These are phyloP conservation scores for Karstenula rhodostoma DNA, from an alignment of 2,329 filamentous ascomycete genomes.

Conservation along the genomic window DNA sequence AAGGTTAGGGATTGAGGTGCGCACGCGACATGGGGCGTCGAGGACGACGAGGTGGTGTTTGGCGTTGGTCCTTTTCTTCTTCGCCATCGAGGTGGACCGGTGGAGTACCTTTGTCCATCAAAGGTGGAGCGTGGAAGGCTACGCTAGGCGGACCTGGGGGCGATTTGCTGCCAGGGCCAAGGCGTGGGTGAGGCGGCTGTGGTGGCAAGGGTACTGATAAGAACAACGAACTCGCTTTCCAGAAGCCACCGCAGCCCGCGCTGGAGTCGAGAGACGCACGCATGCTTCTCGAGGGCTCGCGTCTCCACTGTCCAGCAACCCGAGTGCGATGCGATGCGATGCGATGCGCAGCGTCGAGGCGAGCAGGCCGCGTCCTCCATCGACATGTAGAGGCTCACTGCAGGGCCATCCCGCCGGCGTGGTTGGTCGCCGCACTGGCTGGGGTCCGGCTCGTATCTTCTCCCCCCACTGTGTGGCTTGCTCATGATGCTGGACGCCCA, in stretches of 20 bases:
- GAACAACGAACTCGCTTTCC: conserved; percentile 17
- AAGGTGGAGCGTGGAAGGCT: neutral
- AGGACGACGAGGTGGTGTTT: neutral
- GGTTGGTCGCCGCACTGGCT: conserved; percentile 35
- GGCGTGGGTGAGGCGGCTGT: conserved; percentile 13
- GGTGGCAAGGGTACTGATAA: conserved; percentile 22
- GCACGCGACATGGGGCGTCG: neutral
- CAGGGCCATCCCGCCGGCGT: conserved; percentile 3
- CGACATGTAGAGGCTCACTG: neutral
- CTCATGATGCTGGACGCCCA: conserved; percentile 17
- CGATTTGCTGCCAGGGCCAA: conserved; percentile 1
- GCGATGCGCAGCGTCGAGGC: neutral
- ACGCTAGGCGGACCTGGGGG: conserved; percentile 7
- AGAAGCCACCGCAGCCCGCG: conserved; percentile 4
- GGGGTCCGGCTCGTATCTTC: conserved; percentile 33
- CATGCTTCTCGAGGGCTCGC: neutral
- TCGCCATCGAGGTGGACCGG: neutral
- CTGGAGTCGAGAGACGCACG: neutral
- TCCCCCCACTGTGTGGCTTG: conserved; percentile 39
- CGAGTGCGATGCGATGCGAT: neutral
- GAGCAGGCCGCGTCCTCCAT: neutral
- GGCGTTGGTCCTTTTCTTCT: neutral
- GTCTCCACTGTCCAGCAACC: neutral
- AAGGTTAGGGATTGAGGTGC: neutral
- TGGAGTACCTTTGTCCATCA: neutral